These are phyloP conservation scores for Trypanosoma vivax DNA, from an alignment of 208 protist genomes.

Conservation along the genomic window DNA sequence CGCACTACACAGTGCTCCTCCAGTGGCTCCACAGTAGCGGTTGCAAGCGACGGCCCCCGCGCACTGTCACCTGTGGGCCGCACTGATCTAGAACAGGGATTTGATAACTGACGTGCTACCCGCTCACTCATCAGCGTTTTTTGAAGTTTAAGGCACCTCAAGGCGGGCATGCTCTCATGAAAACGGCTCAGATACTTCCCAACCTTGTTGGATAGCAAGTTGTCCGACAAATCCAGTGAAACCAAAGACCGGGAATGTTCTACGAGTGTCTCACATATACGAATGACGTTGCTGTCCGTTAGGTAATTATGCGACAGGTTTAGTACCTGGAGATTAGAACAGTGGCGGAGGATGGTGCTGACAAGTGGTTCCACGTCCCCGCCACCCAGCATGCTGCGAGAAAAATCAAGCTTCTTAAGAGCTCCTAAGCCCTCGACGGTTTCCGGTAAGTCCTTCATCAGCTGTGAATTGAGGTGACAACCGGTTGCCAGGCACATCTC, in stretches of 20 bases:
- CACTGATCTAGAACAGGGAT: neutral
- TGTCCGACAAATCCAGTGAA: slow-evolving; percentile 17
- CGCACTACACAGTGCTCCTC: neutral
- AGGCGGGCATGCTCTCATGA: slow-evolving; percentile 11
- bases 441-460: slow-evolving; percentile 16
- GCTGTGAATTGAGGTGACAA: slow-evolving; percentile 5
- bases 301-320: slow-evolving; percentile 26
- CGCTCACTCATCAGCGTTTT: slow-evolving; percentile 22
- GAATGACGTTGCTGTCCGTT: slow-evolving; percentile 13
- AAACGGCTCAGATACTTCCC: slow-evolving; percentile 16
- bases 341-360: slow-evolving; percentile 13
- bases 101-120: slow-evolving; percentile 1
- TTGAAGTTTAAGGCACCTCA: slow-evolving; percentile 7
- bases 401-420: slow-evolving; percentile 19
- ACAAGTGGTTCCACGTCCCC: slow-evolving; percentile 17
- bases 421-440: slow-evolving; percentile 9
- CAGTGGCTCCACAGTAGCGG: neutral
- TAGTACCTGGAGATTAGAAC: slow-evolving; percentile 10
- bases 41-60: neutral
- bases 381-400: slow-evolving; percentile 16
- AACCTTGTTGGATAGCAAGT: slow-evolving; percentile 16
- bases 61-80: neutral
- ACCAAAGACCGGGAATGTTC: slow-evolving; percentile 8
- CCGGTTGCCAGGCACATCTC: neutral
- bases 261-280: slow-evolving; percentile 15